Base-by-base conservation (phyloP, 371 early-diverging fungal genomes). In the Rhizomucor miehei region DNA sequence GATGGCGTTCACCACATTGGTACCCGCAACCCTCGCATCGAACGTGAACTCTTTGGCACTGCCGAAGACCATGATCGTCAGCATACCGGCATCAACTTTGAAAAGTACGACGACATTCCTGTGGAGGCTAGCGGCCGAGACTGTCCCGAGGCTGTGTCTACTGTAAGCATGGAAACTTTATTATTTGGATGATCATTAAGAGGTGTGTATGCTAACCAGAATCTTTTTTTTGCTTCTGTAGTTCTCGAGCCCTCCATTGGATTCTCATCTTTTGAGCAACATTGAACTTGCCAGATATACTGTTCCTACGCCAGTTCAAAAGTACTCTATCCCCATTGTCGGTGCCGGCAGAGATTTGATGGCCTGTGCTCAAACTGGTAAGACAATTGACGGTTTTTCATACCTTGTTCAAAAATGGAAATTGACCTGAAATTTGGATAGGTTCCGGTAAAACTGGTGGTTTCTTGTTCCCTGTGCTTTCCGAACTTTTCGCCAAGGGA, bases 221-320 rank as follows among this genome's bases (percentile, higher is more conserved):
- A 93, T 81, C 89, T 96, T 87, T 85, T 49, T 93, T 94, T 79
- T 77, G 66, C n/a, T n/a, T n/a, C n/a, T n/a, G 53, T 57, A 84
- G 88, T 87, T 87, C 57, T 80, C 83, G 40, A 78, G 73, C 46
- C 77, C 82, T 84, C 94, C 82, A 25, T 71, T 98, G 54, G 94
- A 96, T 70, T 75, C 84, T 17, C 89, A 96, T 55, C 81, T 94
- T 25, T 81, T 91, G 66, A 84, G 85, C 69, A 99, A 98, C 82
- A 92, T 98, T 64, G 89, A 90, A 58, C 78, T 95, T 17, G 84
- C 95, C 54, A 83, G 89, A 52, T 99, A 97, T 81, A 81, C 82
- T 17, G 85, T 83, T 52, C 98, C 99, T 12, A 99, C 99, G 11
- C 97, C 98, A 9, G 97, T 99, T 29, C 95, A 94, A 72, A 88